Evolutionary conservation across 345 rosid genomes (phyloP).

Genomic region (Cochlearia excelsa): DNA sequence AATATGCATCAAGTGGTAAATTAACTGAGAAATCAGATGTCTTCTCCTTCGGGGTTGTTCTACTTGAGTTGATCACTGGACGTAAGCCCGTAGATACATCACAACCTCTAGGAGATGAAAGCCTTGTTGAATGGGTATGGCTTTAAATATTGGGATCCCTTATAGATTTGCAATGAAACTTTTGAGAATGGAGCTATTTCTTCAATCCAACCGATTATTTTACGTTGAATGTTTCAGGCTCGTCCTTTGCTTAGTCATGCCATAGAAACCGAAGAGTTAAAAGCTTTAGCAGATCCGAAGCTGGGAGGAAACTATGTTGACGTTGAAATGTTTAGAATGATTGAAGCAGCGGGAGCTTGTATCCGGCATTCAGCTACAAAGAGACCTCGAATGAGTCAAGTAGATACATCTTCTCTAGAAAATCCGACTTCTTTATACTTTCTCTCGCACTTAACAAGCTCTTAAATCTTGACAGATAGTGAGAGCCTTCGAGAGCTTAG

Average conservation of each 20-base stretch:
- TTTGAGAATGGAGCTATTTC: slow-evolving; percentile 19
- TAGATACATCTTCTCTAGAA: slow-evolving; percentile 24
- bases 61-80: slow-evolving; percentile 94
- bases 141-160: no score
- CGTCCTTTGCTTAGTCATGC: slow-evolving; percentile 83
- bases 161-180: not conserved
- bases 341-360: slow-evolving; percentile 90
- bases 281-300: slow-evolving; percentile 67
- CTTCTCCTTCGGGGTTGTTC: slow-evolving; percentile 89
- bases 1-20: slow-evolving; percentile 96
- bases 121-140: slow-evolving; percentile 95
- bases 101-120: slow-evolving; percentile 88
- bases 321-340: slow-evolving; percentile 73
- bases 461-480: slow-evolving; percentile 53
- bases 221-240: slow-evolving; percentile 50
- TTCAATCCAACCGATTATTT: not conserved
- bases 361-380: slow-evolving; percentile 83
- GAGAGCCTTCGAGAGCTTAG: slow-evolving; percentile 73
- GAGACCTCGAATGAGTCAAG: slow-evolving; percentile 97
- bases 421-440: not conserved
- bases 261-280: slow-evolving; percentile 57
- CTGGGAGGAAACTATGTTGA: slow-evolving; percentile 59
- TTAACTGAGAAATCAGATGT: slow-evolving; percentile 95
- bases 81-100: slow-evolving; percentile 89
- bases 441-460: not conserved